phyloP scores from a whole-genome alignment of 306 rosid species.

The Aeschynomene evenia region DNA sequence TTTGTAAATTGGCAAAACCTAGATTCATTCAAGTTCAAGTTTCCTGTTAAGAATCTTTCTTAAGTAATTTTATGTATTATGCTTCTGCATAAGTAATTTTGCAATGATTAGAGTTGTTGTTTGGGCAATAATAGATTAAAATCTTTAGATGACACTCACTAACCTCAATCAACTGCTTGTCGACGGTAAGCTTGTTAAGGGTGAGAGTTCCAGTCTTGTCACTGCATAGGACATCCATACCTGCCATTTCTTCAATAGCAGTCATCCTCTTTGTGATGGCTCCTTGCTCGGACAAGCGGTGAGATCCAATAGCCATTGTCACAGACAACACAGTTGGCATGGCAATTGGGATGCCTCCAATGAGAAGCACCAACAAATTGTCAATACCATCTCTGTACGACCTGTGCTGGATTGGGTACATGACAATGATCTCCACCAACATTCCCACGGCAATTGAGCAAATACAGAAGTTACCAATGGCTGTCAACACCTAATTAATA shows the following conservation, averaged over 20 bases:
- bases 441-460: slow-evolving; percentile 79
- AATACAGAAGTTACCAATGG: slow-evolving; percentile 86
- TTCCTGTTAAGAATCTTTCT: too few relatives aligned
- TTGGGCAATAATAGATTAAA: background rate
- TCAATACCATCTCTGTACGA: slow-evolving; percentile 82
- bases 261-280: slow-evolving; percentile 97
- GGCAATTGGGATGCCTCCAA: slow-evolving; percentile 91
- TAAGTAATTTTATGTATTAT: too few relatives aligned
- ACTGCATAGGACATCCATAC: slow-evolving; percentile 83
- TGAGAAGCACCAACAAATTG: slow-evolving; percentile 79
- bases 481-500: slow-evolving; percentile 62
- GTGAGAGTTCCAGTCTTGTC: slow-evolving; percentile 93
- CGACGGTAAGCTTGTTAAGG: slow-evolving; percentile 77
- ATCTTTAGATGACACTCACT: background rate
- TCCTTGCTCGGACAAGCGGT: slow-evolving; percentile 75
- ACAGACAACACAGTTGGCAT: slow-evolving; percentile 91
- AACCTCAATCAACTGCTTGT: slow-evolving; percentile 76
- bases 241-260: slow-evolving; percentile 93
- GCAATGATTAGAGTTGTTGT: background rate
- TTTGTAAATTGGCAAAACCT: background rate
- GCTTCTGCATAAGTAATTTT: too few relatives aligned
- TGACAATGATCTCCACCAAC: slow-evolving; percentile 68
- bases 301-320: slow-evolving; percentile 92
- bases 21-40: background rate
- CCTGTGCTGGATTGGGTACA: slow-evolving; percentile 70